Percentiles rank a stretch among this genome's conserved stretches.
phyloP scores from a whole-genome alignment of 2,329 filamentous ascomycete species.

The Curvularia hawaiiensis region DNA sequence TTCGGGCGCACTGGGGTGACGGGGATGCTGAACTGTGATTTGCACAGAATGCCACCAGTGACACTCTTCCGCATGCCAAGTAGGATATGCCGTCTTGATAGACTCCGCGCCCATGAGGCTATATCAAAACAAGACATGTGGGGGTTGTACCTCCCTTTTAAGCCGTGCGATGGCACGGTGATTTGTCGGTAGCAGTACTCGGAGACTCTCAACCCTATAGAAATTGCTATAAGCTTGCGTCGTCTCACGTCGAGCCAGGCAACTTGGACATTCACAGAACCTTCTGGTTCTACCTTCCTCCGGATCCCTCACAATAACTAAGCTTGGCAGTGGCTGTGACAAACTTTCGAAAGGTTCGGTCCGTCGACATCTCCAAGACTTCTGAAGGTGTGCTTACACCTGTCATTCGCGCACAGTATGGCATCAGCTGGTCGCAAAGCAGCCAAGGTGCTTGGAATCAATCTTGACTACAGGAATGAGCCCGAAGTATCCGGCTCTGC shows the following conservation, averaged over 20 bases:
- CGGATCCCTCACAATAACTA: background rate
- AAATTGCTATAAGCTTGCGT: slow-evolving; percentile 11
- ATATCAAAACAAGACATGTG: slow-evolving; percentile 23
- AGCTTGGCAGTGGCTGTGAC: background rate
- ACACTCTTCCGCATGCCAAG: slow-evolving; percentile 29
- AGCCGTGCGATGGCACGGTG: slow-evolving; percentile 26
- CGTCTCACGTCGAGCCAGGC: slow-evolving; percentile 1
- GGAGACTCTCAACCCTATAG: slow-evolving; percentile 9
- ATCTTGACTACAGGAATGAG: slow-evolving; percentile 72
- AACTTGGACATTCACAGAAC: slow-evolving; percentile 1
- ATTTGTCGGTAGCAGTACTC: slow-evolving; percentile 14
- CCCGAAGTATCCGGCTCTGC: slow-evolving; percentile 75
- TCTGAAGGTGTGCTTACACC: background rate
- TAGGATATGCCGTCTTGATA: slow-evolving; percentile 19
- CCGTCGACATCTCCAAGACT: slow-evolving; percentile 2
- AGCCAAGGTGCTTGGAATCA: slow-evolving; percentile 83
- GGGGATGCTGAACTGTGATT: slow-evolving; percentile 23
- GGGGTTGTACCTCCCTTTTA: slow-evolving; percentile 23
- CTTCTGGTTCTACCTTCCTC: slow-evolving; percentile 3
- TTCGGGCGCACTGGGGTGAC: slow-evolving; percentile 20
- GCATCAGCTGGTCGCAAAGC: slow-evolving; percentile 71
- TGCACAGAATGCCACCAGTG: slow-evolving; percentile 20
- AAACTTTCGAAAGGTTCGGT: background rate
- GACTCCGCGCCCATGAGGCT: slow-evolving; percentile 19
- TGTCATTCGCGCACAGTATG: slow-evolving; percentile 21